Base-by-base conservation (phyloP, 176 grass and related monocot species). In the Hordeum marinum region DNA sequence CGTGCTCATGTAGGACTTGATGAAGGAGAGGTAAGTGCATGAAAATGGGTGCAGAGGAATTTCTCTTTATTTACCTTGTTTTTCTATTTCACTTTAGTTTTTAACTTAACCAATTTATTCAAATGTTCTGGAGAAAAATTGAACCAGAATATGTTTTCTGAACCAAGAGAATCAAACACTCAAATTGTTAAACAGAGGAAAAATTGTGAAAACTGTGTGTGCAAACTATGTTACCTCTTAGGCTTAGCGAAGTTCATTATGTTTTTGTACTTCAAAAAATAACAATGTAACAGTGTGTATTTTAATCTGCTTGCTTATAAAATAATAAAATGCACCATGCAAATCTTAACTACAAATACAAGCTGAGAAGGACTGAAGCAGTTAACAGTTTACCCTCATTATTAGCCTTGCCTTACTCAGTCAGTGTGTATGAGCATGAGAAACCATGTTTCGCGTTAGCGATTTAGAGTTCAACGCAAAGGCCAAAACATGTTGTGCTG, bases 1-100 rank as follows among this genome's bases (percentile, higher is more conserved):
- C 90, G 91, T 66, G 93, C 83, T 77, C 84, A 94, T 90, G 85
- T 98, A 76, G 91, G 91, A 7, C 92, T 95, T 82, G 91, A 92
- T 60, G 96, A 98, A 92, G 93, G 89, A 90, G 85, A 95, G 84
- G 95, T 93, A 92, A 85, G 29, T 83, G 9, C 27, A 52, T 50
- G 24, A 48, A 45, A 87, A 59, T 55, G 18, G 67, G 17, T 23
- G 20, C 26, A 68, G 1, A 29, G 36, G 4, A 25, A 37, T 87
- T 77, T 60, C 2, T 77, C 32, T 87, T 66, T 7, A 8, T 66
- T 43, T 42, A 74, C 18, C 20, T 15, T 34, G 12, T 26, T 67
- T 72, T 63, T 35, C 14, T 26, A 63, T 20, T 50, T 83, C 35
- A 45, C 32, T 76, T 82, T 4, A 15, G 9, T 85, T 76, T 83